These are phyloP conservation scores for Tolypocladium album DNA, from an alignment of 2,329 filamentous ascomycete genomes.

Conservation along the genomic window DNA sequence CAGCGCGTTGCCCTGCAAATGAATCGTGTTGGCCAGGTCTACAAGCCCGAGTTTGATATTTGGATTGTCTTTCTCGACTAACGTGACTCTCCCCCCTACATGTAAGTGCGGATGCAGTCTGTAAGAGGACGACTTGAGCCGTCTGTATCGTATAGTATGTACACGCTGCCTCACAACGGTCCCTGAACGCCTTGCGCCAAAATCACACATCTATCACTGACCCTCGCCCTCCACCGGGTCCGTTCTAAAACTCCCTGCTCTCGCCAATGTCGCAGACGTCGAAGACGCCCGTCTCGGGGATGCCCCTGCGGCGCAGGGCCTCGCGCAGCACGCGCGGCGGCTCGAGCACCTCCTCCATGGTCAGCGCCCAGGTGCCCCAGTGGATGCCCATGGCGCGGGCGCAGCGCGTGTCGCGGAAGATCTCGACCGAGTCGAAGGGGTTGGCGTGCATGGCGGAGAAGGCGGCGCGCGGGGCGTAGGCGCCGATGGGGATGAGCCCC, in stretches of 20 bases:
- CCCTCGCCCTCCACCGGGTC: neutral
- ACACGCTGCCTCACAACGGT: neutral
- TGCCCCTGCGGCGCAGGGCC: slow-evolving; percentile 55
- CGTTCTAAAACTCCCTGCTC: slow-evolving; percentile 57
- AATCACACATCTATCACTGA: too few species aligned
- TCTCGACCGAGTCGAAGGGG: slow-evolving; percentile 79
- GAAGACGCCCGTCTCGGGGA: slow-evolving; percentile 64
- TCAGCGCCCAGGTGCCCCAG: slow-evolving; percentile 86
- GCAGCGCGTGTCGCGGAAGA: slow-evolving; percentile 77
- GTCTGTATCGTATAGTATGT: neutral
- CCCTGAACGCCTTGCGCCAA: neutral
- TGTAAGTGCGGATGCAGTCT: too few species aligned
- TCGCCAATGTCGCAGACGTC: slow-evolving; percentile 79
- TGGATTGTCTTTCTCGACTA: neutral
- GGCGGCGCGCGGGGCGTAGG: slow-evolving; percentile 62
- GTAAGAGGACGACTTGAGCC: neutral
- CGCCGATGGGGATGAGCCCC: slow-evolving; percentile 86
- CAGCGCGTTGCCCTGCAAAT: neutral
- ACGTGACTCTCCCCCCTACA: too few species aligned
- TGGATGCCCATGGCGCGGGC: slow-evolving; percentile 74
- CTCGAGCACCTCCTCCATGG: slow-evolving; percentile 74
- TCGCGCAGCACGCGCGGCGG: slow-evolving; percentile 63
- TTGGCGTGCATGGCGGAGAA: slow-evolving; percentile 80
- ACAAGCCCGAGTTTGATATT: neutral
- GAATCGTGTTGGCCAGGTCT: neutral